Evolutionary conservation across 345 rosid species (phyloP), one percentile per base, ranked within the genome.

Genomic region (Populus davidiana): DNA sequence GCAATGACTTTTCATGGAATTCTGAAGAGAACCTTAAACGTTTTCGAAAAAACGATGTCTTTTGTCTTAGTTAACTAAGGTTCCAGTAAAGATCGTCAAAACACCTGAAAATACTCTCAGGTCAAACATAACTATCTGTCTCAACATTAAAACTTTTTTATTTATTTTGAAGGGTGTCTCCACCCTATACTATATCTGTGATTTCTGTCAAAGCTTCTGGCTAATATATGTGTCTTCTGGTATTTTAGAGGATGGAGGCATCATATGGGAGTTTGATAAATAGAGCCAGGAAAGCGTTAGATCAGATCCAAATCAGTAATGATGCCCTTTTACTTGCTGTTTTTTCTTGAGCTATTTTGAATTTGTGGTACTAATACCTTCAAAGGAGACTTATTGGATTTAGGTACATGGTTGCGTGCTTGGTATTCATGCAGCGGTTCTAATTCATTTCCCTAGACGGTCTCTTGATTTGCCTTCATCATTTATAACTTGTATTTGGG

Each of bases 241-340:
- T 69, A 8, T 86, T 76, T 59, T 85, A 87, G 94, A 88, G 86
- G 90, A 84, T 80, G 89, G 90, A 82, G 91, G 90, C 25, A 69
- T 87, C 52, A 66, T 88, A 77, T 88, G 90, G 92, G 91, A 88
- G 75, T 86, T 88, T 1, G 89, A 89, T 84, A 87, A 88, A 73
- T 90, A 87, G 61, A 63, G 54, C 71, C 59, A 21, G 72, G 54
- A 47, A 43, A 35, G 4, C 7, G 1, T 70, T 31, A n/a, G 36
- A 36, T 43, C 38, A 41, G 70, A 20, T 44, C 43, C 70, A 41
- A 7, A 52, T 52, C 61, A 2, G 61, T 18, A 52, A 52, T 8
- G 2, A 18, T 52, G 61, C 61, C 61, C 23, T 5, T 52, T 20
- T 52, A 52, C 61, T 20, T 7, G 11, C 23, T 52, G 3, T 52